Evolutionary conservation across 1,284 basidiomycete genomes (phyloP).

Genomic region (Athelia sp.): DNA sequence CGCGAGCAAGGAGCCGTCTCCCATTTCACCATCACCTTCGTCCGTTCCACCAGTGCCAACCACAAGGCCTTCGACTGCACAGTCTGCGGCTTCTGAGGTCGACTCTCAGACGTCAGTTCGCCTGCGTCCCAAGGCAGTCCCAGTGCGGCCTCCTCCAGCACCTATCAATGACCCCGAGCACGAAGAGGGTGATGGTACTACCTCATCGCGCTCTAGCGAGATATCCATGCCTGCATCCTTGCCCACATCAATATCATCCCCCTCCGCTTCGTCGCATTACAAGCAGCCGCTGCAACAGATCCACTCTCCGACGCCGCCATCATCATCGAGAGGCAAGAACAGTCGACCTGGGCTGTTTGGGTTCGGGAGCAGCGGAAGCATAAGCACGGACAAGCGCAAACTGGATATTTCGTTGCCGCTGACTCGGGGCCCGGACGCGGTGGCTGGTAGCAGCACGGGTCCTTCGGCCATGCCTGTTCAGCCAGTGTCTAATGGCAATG

Average conservation of each 20-base stretch:
- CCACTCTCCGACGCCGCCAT: too few species aligned
- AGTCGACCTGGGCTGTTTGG: too few species aligned
- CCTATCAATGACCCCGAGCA: too few species aligned
- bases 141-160: too few species aligned
- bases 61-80: constrained; percentile 1
- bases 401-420: background rate
- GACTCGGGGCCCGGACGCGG: background rate
- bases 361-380: background rate
- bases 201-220: constrained; percentile 25
- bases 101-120: background rate
- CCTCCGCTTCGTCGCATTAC: background rate
- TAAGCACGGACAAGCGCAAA: background rate
- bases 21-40: constrained; percentile 5
- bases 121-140: too few species aligned
- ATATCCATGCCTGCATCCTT: constrained; percentile 18
- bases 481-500: background rate
- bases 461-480: background rate
- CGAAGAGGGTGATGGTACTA: constrained; percentile 3
- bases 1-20: too few species aligned
- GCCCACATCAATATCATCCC: background rate
- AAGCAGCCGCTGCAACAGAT: background rate
- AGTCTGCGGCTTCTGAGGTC: constrained; percentile 1
- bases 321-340: too few species aligned
- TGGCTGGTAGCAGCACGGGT: background rate
- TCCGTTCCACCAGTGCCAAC: constrained; percentile 2